A percentile compares a stretch with the other conserved stretches of the same genome.
Conservation (phyloP, 2,329 filamentous ascomycete genomes). For the Exophiala phaeomuriformis region DNA sequence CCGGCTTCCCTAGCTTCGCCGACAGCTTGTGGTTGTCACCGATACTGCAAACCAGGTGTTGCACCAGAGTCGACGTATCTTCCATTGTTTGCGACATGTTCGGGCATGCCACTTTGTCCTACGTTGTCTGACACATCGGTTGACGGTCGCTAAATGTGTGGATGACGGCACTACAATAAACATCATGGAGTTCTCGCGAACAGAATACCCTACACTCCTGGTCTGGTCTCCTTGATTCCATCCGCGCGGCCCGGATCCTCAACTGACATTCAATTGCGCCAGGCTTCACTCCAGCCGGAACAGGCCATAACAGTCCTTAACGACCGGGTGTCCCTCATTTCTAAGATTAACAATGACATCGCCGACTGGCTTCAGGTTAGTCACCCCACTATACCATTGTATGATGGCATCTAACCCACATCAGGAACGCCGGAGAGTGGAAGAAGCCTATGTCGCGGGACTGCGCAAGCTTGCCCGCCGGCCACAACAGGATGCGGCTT, state of each 20-base stretch:
- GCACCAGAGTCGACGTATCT: not conserved
- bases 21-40: not conserved
- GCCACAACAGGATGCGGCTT: conserved; percentile 64
- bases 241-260: conserved; percentile 14
- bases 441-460: conserved; percentile 79
- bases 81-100: not conserved
- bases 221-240: conserved; percentile 49
- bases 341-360: conserved; percentile 78
- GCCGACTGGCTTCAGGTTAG: conserved; percentile 93
- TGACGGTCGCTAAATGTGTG: conserved; percentile 6
- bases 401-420: conserved; percentile 11
- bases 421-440: conserved; percentile 85
- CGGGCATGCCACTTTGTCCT: conserved; percentile 1
- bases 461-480: conserved; percentile 73
- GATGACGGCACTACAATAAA: conserved; percentile 3
- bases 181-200: conserved; percentile 36
- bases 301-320: conserved; percentile 76
- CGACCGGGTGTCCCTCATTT: conserved; percentile 81
- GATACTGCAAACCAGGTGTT: not conserved
- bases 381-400: conserved; percentile 7
- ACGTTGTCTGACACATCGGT: not conserved
- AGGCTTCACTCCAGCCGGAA: conserved; percentile 73
- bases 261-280: conserved; percentile 18
- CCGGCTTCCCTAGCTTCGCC: not conserved
- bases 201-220: conserved; percentile 92